phyloP scores from a whole-genome alignment of 345 rosid species.

The Populus davidiana region DNA sequence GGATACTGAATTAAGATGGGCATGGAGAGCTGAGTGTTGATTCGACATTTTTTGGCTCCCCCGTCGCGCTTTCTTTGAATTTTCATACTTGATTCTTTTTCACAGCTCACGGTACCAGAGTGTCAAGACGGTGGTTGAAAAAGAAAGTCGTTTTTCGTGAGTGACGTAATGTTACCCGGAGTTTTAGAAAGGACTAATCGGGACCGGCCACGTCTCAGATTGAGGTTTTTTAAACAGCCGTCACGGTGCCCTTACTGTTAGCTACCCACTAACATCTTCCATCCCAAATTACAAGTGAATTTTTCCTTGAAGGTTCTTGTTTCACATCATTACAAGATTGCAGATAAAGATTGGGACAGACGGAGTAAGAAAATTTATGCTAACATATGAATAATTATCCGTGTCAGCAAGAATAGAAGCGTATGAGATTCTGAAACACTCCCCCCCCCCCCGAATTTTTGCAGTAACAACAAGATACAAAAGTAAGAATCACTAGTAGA shows the following conservation, averaged over 20 bases:
- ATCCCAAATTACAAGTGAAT: too few species aligned
- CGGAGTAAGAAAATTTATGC: too few species aligned
- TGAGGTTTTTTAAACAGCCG: too few species aligned
- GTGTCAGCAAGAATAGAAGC: not conserved
- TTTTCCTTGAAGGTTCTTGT: too few species aligned
- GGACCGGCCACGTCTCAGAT: too few species aligned
- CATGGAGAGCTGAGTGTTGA: conserved; percentile 35
- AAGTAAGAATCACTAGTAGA: not conserved
- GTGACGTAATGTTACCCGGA: not conserved
- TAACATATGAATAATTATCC: not conserved
- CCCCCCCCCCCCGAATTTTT: not conserved
- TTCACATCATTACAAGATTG: too few species aligned
- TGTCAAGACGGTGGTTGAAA: not conserved
- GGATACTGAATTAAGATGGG: conserved; percentile 39
- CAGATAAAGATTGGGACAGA: too few species aligned
- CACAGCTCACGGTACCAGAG: not conserved
- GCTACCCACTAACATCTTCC: too few species aligned
- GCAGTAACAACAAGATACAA: not conserved
- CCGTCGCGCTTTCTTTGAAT: not conserved
- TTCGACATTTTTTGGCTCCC: conserved; percentile 29
- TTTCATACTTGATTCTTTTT: not conserved
- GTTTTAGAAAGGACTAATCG: too few species aligned
- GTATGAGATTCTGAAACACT: too few species aligned
- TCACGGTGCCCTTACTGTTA: too few species aligned
- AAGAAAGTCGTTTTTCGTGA: not conserved